Evolutionary conservation across 371 early-diverging fungal species (phyloP), one percentile per base, ranked within the genome.

Genomic region (Polyrhizophydium stewartii): DNA sequence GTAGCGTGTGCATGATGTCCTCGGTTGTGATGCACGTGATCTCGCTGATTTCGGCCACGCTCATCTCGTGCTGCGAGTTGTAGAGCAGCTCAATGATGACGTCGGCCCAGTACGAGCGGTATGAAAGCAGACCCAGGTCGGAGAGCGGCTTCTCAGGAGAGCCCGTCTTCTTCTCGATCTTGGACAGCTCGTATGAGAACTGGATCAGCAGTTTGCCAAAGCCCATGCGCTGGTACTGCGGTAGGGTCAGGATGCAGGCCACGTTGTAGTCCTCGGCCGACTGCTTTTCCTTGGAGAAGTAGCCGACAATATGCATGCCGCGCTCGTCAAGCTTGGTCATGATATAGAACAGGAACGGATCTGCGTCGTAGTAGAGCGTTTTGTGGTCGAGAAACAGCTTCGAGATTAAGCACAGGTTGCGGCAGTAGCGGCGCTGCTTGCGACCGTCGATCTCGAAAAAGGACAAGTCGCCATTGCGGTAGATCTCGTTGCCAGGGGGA

Each of bases 361-460:
- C 99, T 19, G 98, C 94, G 71, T 99, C 99, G 72, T 98, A 99
- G 72, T 94, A 98, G 13, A 99, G 82, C n/a, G 99, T 97, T 73
- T 99, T 99, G 85, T 99, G 99, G 77, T 99, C 99, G 68, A 99
- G 75, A 73, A 99, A 99, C 65, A 96, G 81, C 69, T 99, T 99
- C 50, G 96, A 95, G 33, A 88, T 68, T 25, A 77, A 59, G 55
- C 79, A 76, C 24, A 76, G 64, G 62, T 75, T 70, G 31, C 71
- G 73, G 67, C 78, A 76, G 66, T 76, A 74, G 19, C 32, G 32
- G 10, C 60, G 66, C 59, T 96, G 87, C 40, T 85, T 84, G 40
- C 87, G 82, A 10, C 97, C 98, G 73, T 98, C 96, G 5, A 97
- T 76, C 71, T 95, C 96, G 73, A 89, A 94, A 56, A 98, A 84